Conservation (phyloP, 2,329 filamentous ascomycete genomes). For the Alternaria gansuensis region DNA sequence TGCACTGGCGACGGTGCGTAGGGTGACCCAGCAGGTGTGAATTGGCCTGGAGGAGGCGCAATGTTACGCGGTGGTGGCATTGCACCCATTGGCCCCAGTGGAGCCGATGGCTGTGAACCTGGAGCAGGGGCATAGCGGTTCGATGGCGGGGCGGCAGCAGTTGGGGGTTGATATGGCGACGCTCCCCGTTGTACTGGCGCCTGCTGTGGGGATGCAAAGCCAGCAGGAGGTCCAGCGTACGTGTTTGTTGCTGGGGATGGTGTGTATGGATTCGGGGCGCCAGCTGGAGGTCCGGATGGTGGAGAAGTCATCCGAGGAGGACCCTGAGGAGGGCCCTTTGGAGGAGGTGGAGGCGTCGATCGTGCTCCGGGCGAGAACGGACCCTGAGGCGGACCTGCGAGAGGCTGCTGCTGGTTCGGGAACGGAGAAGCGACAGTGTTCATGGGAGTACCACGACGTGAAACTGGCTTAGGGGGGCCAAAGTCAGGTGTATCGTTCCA, state of each 20-base stretch:
- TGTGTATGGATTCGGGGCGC: conserved; percentile 68
- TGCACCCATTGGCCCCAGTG: conserved; percentile 42
- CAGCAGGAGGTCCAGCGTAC: conserved; percentile 65
- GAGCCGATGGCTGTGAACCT: conserved; percentile 61
- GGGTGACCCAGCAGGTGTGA: conserved; percentile 36
- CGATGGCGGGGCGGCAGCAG: conserved; percentile 68
- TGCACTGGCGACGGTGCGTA: conserved; percentile 42
- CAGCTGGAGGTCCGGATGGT: conserved; percentile 62
- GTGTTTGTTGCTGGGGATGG: conserved; percentile 61
- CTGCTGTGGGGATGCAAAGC: conserved; percentile 59
- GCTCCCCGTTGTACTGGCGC: conserved; percentile 75
- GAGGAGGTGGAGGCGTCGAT: conserved; percentile 78
- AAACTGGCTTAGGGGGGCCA: conserved; percentile 69
- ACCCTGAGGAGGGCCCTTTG: conserved; percentile 70
- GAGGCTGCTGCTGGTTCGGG: conserved; percentile 67
- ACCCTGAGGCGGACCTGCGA: conserved; percentile 64
- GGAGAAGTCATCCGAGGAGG: conserved; percentile 71
- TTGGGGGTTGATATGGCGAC: conserved; percentile 87
- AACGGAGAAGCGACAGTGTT: conserved; percentile 79
- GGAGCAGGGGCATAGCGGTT: conserved; percentile 72
- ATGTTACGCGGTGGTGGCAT: conserved; percentile 55
- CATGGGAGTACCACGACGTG: conserved; percentile 77
- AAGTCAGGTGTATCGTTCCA: conserved; percentile 98
- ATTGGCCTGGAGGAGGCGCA: conserved; percentile 55
- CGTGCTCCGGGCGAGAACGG: conserved; percentile 66